Base-by-base conservation (phyloP, 2,329 filamentous ascomycete genomes). In the Didymella glomerata region DNA sequence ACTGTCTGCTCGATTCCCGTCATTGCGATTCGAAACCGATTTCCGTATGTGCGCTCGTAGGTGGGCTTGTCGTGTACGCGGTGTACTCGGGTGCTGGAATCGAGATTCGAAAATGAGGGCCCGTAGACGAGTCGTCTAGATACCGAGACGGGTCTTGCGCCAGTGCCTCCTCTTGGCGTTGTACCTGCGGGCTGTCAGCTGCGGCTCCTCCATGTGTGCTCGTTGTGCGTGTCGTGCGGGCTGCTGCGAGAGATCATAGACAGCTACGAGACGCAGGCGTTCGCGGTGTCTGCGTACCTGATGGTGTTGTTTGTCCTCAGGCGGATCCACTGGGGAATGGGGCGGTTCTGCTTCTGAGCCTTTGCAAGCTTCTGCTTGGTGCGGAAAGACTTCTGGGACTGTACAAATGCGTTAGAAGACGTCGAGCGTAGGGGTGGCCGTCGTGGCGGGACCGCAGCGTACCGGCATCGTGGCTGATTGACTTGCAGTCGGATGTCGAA, bases 331-430 rank as follows among this genome's bases (percentile, higher is more conserved):
- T 99, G 95, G 73, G 95, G 95, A 82, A 99, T 97, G 77, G 95
- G 95, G 82, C 95, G 91, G 90, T 99, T 99, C 88, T 98, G 94
- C 90, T 97, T 98, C 88, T 98, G 94, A 82, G 95, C 95, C 88
- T 94, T 97, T 81, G 95, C 95, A 86, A 99, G 93, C 95, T 99
- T 99, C 85, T 96, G 91, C 93, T 99, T 99, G 85, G 93, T 97
- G 83, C 93, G 91, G 93, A 99, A 99, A 82, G 93, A 92, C 90
- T 99, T 99, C 87, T 99, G 93, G 90, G 90, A 94, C 94, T 98
- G 82, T 80, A 48, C 9, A 32, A 52, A 34, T 36, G 52, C 27
- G 57, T 55, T 52, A 56, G 57, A 60, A 56, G 30, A 56, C 28
- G 52, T 52, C 57, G 36, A 56, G 50, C 56, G 56, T 42, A 54